Conservation (phyloP, 495 filamentous ascomycete genomes). For the Sabuloglossum arenarium region DNA sequence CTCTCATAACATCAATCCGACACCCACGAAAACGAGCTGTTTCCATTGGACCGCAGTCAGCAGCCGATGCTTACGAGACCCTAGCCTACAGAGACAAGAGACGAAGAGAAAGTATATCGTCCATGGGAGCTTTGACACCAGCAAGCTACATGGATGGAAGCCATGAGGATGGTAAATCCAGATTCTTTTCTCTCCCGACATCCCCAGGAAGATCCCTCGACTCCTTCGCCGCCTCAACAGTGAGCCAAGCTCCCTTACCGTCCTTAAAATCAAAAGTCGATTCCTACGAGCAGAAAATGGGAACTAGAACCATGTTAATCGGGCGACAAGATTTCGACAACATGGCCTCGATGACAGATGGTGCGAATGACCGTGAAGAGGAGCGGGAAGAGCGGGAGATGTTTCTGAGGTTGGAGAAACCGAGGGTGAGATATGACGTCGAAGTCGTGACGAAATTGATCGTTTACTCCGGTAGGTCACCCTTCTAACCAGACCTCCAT, state of each 20-base stretch:
- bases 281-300: conserved; percentile 48
- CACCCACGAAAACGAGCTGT: conserved; percentile 64
- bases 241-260: not conserved
- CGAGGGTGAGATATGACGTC: conserved; percentile 86
- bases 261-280: not conserved
- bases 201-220: not conserved
- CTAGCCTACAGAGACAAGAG: conserved; percentile 76
- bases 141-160: not conserved
- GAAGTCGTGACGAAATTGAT: conserved; percentile 94
- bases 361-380: conserved; percentile 25
- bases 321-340: conserved; percentile 13
- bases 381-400: conserved; percentile 54
- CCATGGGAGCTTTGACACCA: not conserved
- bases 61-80: conserved; percentile 88
- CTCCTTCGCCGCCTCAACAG: conserved; percentile 4
- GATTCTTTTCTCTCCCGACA: not conserved
- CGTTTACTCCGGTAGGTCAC: conserved; percentile 64
- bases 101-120: conserved; percentile 46
- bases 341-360: not conserved
- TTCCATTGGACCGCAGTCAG: conserved; percentile 84
- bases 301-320: conserved; percentile 26
- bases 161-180: not conserved
- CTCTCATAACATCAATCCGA: conserved; percentile 54
- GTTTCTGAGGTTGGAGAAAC: conserved; percentile 65
- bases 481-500: not conserved